Conservation (phyloP, 1,284 basidiomycete genomes). For the Ustilago curta region DNA sequence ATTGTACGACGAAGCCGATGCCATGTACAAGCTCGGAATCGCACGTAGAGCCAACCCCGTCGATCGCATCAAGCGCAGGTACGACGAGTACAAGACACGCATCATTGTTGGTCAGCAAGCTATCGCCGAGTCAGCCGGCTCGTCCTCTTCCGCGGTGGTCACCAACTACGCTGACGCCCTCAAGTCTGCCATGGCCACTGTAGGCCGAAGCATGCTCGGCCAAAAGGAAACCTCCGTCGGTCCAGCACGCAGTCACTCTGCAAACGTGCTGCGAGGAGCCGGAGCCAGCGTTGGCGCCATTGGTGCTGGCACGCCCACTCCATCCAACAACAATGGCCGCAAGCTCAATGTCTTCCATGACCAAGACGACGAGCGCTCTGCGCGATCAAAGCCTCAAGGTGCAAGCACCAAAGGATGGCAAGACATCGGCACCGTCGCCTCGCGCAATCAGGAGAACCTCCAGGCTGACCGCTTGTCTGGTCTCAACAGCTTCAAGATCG, state of each 20-base stretch:
- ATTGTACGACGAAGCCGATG: constrained; percentile 78
- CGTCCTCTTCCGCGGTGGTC: constrained; percentile 9
- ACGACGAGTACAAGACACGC: constrained; percentile 82
- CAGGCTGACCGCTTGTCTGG: constrained; percentile 40
- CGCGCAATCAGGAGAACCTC: constrained; percentile 59
- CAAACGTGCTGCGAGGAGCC: constrained; percentile 44
- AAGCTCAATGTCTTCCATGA: constrained; percentile 61
- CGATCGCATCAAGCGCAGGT: constrained; percentile 85
- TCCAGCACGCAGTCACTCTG: constrained; percentile 44
- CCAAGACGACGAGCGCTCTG: constrained; percentile 36
- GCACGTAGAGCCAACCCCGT: constrained; percentile 82
- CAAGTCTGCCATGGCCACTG: constrained; percentile 57
- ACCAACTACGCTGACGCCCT: constrained; percentile 56
- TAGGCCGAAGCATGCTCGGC: constrained; percentile 63
- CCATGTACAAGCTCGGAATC: constrained; percentile 85
- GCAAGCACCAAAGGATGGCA: constrained; percentile 51
- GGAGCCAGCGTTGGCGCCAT: constrained; percentile 28
- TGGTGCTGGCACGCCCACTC: constrained; percentile 20
- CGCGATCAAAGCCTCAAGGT: constrained; percentile 18
- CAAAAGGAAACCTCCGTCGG: constrained; percentile 43
- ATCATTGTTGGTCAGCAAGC: constrained; percentile 50
- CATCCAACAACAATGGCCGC: constrained; percentile 51
- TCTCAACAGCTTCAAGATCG: constrained; percentile 40
- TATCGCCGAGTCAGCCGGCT: constrained; percentile 16
- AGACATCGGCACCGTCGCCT: constrained; percentile 46